phyloP scores from a whole-genome alignment of 345 rosid genomes.

The Eutrema heterophyllum region DNA sequence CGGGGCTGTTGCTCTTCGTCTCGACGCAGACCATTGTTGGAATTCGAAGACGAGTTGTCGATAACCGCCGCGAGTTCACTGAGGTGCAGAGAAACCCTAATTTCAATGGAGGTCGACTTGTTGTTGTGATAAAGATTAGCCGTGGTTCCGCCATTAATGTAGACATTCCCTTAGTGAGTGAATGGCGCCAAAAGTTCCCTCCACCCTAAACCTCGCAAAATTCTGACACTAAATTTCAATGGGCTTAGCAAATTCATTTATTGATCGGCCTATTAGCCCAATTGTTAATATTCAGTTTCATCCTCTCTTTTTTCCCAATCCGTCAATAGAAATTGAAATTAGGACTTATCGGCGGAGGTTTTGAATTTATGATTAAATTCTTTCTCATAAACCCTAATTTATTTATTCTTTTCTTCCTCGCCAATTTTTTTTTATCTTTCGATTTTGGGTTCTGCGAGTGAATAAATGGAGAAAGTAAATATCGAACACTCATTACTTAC shows the following conservation, averaged over 20 bases:
- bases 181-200: slow-evolving; percentile 38
- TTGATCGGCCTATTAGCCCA: slow-evolving; percentile 16
- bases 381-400: not conserved
- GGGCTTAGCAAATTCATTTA: not conserved
- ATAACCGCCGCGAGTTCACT: not conserved
- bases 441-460: too few relatives aligned
- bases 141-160: slow-evolving; percentile 20
- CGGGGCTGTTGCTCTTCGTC: slow-evolving; percentile 23
- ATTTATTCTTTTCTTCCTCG: too few relatives aligned
- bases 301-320: too few relatives aligned
- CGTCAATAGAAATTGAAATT: not conserved
- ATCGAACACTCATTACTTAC: too few relatives aligned
- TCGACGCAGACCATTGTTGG: slow-evolving; percentile 17
- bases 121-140: not conserved
- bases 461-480: too few relatives aligned
- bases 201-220: not conserved
- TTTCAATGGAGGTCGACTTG: not conserved
- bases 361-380: not conserved
- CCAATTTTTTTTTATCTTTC: too few relatives aligned
- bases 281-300: not conserved
- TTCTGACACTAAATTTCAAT: not conserved
- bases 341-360: not conserved
- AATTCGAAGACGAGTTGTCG: slow-evolving; percentile 25
- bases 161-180: slow-evolving; percentile 20
- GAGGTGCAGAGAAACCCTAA: slow-evolving; percentile 27